Evolutionary conservation across 2,329 filamentous ascomycete species (phyloP), one percentile per base, ranked within the genome.

Genomic region (Peltaster fructicola): DNA sequence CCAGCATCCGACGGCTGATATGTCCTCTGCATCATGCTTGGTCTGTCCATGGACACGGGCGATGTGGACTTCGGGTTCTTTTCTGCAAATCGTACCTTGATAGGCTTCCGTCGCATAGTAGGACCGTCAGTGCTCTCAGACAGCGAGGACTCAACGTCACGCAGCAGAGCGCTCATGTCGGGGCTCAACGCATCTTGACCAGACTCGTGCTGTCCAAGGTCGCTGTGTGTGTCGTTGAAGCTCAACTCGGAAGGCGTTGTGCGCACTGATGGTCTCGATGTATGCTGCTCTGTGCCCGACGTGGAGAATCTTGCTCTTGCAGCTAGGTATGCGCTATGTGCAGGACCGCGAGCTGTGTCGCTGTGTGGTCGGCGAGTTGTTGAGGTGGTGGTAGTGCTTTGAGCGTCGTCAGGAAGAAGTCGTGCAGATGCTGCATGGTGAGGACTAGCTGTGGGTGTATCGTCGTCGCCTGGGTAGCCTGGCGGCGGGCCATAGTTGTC

Each of bases 401-500:
- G 8, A 24, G 27, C 4, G 27, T 20, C 17, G 27, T 19, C 23
- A 57, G 52, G 26, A 60, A 55, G 19, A 41, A 45, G 34, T 53
- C 52, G 34, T 57, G 58, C 48, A 63, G 50, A 41, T 62, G 47
- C 30, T 58, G 55, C 57, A 63, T 60, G 22, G 54, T 57, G 27
- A 56, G 49, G 28, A 52, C 52, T 28, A 25, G 18, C 10, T 38
- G 44, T 40, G 3, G 35, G 36, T 14, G 39, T 37, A 21, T 59
- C 53, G 32, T 55, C 51, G 27, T 39, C 41, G 9, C 30, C 26
- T 5, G 36, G 31, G 36, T 61, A 62, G 37, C 51, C 47, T 32
- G 57, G 56, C 23, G 56, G 56, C 10, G 42, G 42, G 8, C 38
- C 43, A 29, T 44, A 45, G 41, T 37, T 19, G 4, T 14, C 21